These are phyloP conservation scores for Salvia sclarea DNA, from an alignment of 305 asterid species.

Conservation along the genomic window DNA sequence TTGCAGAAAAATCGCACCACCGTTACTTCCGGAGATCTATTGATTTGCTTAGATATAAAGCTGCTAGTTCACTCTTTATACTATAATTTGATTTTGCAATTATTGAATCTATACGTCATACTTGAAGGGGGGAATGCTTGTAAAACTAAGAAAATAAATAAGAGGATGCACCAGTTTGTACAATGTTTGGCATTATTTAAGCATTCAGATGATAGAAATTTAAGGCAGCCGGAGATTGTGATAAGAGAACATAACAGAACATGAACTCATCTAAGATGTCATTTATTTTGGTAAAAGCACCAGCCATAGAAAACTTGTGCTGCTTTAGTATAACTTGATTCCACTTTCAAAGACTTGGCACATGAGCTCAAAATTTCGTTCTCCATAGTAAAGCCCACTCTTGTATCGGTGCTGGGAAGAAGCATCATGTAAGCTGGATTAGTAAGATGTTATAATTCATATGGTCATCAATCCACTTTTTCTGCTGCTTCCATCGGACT, in stretches of 20 bases:
- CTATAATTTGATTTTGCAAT: neutral
- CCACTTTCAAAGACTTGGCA: constrained; percentile 45
- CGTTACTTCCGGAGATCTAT: neutral
- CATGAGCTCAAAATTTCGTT: constrained; percentile 42
- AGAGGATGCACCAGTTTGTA: constrained; percentile 11
- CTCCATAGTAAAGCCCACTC: constrained; percentile 31
- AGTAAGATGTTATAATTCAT: neutral
- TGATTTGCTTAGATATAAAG: neutral
- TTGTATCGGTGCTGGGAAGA: constrained; percentile 30
- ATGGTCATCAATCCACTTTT: neutral
- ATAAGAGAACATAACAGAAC: constrained; percentile 3
- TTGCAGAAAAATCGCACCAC: neutral
- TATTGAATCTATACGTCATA: neutral
- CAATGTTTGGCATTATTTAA: constrained; percentile 9
- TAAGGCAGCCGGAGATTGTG: constrained; percentile 3
- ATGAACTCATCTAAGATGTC: constrained; percentile 18
- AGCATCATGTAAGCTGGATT: constrained; percentile 23
- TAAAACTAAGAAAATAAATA: neutral
- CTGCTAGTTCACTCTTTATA: neutral
- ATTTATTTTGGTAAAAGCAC: constrained; percentile 2
- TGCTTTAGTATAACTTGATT: constrained; percentile 31
- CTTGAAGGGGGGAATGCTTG: constrained; percentile 1
- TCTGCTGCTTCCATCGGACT: neutral
- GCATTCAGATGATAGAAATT: constrained; percentile 9
- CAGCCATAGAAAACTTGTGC: constrained; percentile 5